These are phyloP conservation scores for Eucalyptus polybractea DNA, from an alignment of 345 rosid species.

Conservation along the genomic window DNA sequence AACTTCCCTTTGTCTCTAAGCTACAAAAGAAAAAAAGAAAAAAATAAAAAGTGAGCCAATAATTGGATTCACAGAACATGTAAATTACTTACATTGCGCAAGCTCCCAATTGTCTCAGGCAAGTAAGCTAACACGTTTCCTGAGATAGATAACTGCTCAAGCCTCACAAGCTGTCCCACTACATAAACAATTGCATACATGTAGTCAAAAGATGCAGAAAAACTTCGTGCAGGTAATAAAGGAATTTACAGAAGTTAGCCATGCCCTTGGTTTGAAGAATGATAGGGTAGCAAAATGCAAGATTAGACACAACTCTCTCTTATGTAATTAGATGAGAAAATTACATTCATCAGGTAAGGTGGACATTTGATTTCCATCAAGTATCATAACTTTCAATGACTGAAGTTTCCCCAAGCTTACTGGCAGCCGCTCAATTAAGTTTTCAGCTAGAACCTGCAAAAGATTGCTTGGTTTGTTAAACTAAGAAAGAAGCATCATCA, in stretches of 20 bases:
- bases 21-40: not conserved
- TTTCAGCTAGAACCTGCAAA: slow-evolving; percentile 62
- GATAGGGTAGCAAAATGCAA: not conserved
- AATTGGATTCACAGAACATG: not conserved
- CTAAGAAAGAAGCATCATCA: not conserved
- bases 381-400: slow-evolving; percentile 69
- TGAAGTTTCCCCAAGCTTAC: slow-evolving; percentile 82
- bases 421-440: slow-evolving; percentile 61
- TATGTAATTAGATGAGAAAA: slow-evolving; percentile 16
- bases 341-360: slow-evolving; percentile 96
- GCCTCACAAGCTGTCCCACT: slow-evolving; percentile 97
- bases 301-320: not conserved
- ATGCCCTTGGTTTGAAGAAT: not conserved
- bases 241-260: not conserved
- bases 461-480: not conserved
- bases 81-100: slow-evolving; percentile 68
- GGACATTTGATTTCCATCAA: slow-evolving; percentile 67
- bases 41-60: not conserved
- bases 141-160: slow-evolving; percentile 70
- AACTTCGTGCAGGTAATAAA: not conserved
- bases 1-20: not conserved
- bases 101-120: slow-evolving; percentile 92
- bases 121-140: slow-evolving; percentile 55
- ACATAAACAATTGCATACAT: not conserved
- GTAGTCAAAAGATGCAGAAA: not conserved